Evolutionary conservation across 352 stramenopile species (phyloP).

Genomic region (Phytopythium kandeliae): DNA sequence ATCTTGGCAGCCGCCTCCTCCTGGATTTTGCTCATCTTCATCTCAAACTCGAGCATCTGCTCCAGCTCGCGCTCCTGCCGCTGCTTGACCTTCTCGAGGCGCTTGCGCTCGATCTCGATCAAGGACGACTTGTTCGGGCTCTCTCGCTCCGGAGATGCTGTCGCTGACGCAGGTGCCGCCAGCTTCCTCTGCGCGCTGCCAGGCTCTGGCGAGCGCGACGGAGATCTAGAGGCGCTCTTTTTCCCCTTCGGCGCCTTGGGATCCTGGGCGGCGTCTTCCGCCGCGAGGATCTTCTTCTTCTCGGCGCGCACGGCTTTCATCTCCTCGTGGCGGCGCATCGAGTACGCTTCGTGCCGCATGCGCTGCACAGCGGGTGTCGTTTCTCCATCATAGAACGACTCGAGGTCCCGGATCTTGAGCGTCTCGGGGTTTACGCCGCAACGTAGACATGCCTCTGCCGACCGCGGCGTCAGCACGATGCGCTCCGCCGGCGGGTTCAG

Average conservation of each 20-base stretch:
- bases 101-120: constrained; percentile 58
- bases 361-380: constrained; percentile 82
- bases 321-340: constrained; percentile 86
- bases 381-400: constrained; percentile 87
- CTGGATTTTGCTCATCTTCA: constrained; percentile 86
- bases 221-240: too few species aligned
- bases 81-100: constrained; percentile 70
- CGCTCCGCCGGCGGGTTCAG: constrained; percentile 64
- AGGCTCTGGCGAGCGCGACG: neutral
- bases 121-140: constrained; percentile 25
- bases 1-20: constrained; percentile 64
- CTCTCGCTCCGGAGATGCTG: constrained; percentile 16
- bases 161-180: constrained; percentile 2
- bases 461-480: constrained; percentile 85
- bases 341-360: constrained; percentile 92
- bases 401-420: constrained; percentile 88
- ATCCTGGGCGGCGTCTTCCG: constrained; percentile 21
- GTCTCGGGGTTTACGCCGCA: constrained; percentile 91
- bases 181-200: neutral
- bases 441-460: constrained; percentile 85
- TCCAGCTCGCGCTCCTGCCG: constrained; percentile 80
- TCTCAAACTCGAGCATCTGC: constrained; percentile 91
- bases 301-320: constrained; percentile 84
- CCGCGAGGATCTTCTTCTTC: constrained; percentile 65
- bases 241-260: too few species aligned